Base-by-base conservation (phyloP, 371 early-diverging fungal species). In the Mucor saturninus region DNA sequence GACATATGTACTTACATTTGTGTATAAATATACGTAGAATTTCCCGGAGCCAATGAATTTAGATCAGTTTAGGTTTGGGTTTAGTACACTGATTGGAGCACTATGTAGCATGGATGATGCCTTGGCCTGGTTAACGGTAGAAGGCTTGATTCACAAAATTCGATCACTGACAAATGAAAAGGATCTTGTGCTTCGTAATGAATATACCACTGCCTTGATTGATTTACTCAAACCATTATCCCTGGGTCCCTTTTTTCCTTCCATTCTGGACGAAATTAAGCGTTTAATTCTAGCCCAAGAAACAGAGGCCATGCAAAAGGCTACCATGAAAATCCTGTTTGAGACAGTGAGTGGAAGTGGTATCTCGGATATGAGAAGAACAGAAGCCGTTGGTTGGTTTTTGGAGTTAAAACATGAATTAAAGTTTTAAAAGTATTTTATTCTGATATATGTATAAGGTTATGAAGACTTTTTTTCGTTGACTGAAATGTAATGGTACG, bases 91-190 rank as follows among this genome's bases (percentile, higher is more conserved):
- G 72, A 75, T 86, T 31, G 74, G 78, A 43, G 79, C 86, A 1
- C 67, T 87, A 6, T 85, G 86, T 43, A 77, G 77, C 43, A 73
- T 83, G 30, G 87, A 89, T 62, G 86, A 86, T 56, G 86, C 86
- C 5, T 51, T 87, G 2, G 83, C 85, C 7, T 89, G 86, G 86
- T 66, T 83, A 3, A 84, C 85, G 43, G 77, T 85, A 6, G 72
- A 77, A n/a, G 81, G 70, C 15, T 50, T 87, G 29, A 53, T 81
- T 50, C 64, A 75, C 52, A 75, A 73, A 56, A 80, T 86, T 26
- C 48, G 67, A 31, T 53, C 56, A 0, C 55, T 72, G 13, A 45
- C 43, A 0, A 14, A 31, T 2, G 69, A 75, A 21, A 61, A 64
- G 15, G 68, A 77, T 8, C 49, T 64, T 4, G 62, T 62, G 4